A percentile compares a stretch with the other conserved stretches of the same genome.
phyloP scores from a whole-genome alignment of 345 rosid genomes.

The Turnera subulata region DNA sequence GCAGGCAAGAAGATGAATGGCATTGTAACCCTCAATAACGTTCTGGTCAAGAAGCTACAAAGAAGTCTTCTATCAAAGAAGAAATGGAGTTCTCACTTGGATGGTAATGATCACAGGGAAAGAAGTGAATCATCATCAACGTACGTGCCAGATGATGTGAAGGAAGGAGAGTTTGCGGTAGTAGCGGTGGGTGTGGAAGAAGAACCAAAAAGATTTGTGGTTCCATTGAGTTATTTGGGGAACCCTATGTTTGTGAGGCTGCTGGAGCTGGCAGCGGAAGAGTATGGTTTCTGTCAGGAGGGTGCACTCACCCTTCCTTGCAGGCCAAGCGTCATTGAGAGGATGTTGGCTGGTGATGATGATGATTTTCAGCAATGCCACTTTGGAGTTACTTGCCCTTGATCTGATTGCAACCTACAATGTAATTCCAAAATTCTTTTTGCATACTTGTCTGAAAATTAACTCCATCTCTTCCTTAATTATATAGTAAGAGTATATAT shows the following conservation, averaged over 20 bases:
- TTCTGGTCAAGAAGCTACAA: neutral
- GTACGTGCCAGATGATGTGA: constrained; percentile 59
- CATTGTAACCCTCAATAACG: neutral
- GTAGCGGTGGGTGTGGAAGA: constrained; percentile 44
- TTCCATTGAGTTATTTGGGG: constrained; percentile 44
- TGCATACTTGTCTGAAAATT: too few species aligned
- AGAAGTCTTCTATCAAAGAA: neutral
- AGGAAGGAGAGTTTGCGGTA: constrained; percentile 69
- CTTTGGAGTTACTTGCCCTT: too few species aligned
- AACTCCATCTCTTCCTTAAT: too few species aligned
- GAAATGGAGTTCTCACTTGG: neutral
- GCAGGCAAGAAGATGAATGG: neutral
- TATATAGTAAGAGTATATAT: too few species aligned
- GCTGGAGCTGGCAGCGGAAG: constrained; percentile 47
- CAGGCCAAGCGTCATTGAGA: constrained; percentile 36
- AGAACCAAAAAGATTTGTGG: constrained; percentile 49
- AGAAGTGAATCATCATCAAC: constrained; percentile 4
- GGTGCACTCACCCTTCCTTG: constrained; percentile 47
- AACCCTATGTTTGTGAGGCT: constrained; percentile 44
- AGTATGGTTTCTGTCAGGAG: constrained; percentile 39
- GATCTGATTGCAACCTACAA: too few species aligned
- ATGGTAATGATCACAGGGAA: neutral
- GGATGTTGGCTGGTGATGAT: constrained; percentile 32
- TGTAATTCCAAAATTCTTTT: too few species aligned
- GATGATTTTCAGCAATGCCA: neutral